A percentile compares a stretch with the other conserved stretches of the same genome.
These are phyloP conservation scores for Stropharia rugosoannulata DNA, from an alignment of 768 basidiomycete species.

Conservation along the genomic window DNA sequence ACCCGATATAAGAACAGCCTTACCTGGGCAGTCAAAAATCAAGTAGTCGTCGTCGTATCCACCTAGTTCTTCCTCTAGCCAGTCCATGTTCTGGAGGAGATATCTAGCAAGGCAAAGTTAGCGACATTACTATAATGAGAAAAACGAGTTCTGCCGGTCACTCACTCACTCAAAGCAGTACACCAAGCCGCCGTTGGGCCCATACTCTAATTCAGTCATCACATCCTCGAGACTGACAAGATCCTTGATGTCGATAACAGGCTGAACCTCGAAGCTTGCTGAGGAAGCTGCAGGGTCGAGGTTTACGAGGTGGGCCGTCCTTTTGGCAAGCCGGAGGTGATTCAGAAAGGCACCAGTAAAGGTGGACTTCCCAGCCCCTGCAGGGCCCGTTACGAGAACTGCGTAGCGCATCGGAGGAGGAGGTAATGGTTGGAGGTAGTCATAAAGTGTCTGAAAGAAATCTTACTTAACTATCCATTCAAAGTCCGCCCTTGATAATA, in stretches of 20 bases:
- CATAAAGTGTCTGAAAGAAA: slow-evolving; percentile 10
- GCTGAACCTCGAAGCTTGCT: slow-evolving; percentile 88
- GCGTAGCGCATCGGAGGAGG: slow-evolving; percentile 73
- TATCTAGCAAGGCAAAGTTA: slow-evolving; percentile 55
- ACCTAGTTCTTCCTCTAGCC: slow-evolving; percentile 95
- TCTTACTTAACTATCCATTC: slow-evolving; percentile 17
- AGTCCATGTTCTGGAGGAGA: slow-evolving; percentile 95
- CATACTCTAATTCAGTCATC: slow-evolving; percentile 92
- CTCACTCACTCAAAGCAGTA: slow-evolving; percentile 99
- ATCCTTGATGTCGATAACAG: slow-evolving; percentile 91
- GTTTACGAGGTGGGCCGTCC: slow-evolving; percentile 92
- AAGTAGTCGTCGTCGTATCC: slow-evolving; percentile 96
- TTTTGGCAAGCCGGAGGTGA: slow-evolving; percentile 79
- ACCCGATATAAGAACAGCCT: not conserved
- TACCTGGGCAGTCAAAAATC: slow-evolving; percentile 89
- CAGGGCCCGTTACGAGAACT: slow-evolving; percentile 90
- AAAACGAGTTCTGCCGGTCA: slow-evolving; percentile 21
- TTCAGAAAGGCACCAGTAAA: slow-evolving; percentile 88
- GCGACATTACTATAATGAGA: not conserved
- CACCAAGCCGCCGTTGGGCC: slow-evolving; percentile 95
- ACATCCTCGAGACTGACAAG: slow-evolving; percentile 92
- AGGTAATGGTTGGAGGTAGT: slow-evolving; percentile 1
- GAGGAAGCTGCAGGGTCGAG: slow-evolving; percentile 92
- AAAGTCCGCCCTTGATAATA: slow-evolving; percentile 27
- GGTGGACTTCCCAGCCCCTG: slow-evolving; percentile 97